These are phyloP conservation scores for Coccomyxa sp. DNA, from an alignment of 139 green algal species.

Conservation along the genomic window DNA sequence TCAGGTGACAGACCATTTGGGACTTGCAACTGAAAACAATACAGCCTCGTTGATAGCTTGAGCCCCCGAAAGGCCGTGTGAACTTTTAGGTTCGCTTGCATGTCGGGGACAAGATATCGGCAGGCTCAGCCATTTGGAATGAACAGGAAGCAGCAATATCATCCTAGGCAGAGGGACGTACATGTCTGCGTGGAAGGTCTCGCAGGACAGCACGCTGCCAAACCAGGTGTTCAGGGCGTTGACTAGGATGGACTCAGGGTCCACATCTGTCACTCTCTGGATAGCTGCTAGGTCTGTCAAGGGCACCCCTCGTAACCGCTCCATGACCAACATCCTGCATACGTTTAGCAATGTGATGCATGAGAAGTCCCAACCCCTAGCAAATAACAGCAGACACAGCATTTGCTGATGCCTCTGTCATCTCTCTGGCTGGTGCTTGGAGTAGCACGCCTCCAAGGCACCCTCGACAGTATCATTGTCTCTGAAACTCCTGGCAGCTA, in stretches of 20 bases:
- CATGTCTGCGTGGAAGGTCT: constrained; percentile 97
- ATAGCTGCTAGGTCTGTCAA: constrained; percentile 91
- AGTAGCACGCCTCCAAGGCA: too few relatives aligned
- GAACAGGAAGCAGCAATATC: background rate
- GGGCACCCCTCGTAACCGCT: constrained; percentile 81
- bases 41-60: background rate
- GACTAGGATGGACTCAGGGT: constrained; percentile 59
- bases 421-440: too few relatives aligned
- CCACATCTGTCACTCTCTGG: constrained; percentile 43
- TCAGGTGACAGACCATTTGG: background rate
- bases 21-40: background rate
- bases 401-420: too few relatives aligned
- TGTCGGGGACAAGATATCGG: too few relatives aligned
- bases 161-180: constrained; percentile 49
- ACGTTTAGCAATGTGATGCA: too few relatives aligned
- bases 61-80: too few relatives aligned
- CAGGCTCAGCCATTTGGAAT: too few relatives aligned
- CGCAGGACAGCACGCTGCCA: constrained; percentile 70
- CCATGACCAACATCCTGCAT: constrained; percentile 87
- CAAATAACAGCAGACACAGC: too few relatives aligned
- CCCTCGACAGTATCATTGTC: too few relatives aligned
- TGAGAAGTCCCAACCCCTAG: too few relatives aligned
- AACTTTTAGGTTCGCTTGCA: too few relatives aligned
- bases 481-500: too few relatives aligned
- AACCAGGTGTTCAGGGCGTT: constrained; percentile 96